A percentile compares a stretch with the other conserved stretches of the same genome.
Evolutionary conservation across 768 basidiomycete species (phyloP).

Genomic region (Leccinum rimulosum): DNA sequence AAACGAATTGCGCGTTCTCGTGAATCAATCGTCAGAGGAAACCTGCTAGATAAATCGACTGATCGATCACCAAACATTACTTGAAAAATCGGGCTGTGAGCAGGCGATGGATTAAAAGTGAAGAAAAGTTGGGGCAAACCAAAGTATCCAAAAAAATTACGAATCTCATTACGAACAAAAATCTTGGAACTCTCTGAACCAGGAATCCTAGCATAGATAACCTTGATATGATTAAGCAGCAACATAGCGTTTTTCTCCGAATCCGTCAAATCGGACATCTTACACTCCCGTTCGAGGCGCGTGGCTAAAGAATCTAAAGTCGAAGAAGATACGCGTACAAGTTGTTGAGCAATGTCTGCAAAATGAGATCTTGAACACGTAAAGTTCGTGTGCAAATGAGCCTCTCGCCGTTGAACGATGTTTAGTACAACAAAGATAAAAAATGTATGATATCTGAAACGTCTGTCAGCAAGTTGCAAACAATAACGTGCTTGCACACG

Average conservation of each 20-base stretch:
- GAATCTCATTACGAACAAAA: slow-evolving; percentile 21
- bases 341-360: background rate
- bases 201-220: slow-evolving; percentile 29
- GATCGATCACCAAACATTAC: slow-evolving; percentile 27
- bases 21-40: background rate
- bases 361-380: background rate
- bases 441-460: background rate
- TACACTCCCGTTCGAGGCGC: background rate
- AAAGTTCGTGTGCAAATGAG: background rate
- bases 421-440: background rate
- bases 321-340: too few relatives aligned
- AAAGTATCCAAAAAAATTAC: slow-evolving; percentile 29
- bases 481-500: background rate
- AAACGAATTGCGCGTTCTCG: slow-evolving; percentile 18
- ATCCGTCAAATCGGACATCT: background rate
- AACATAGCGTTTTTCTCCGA: slow-evolving; percentile 11
- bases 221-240: slow-evolving; percentile 29
- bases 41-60: background rate
- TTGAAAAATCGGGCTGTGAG: slow-evolving; percentile 31
- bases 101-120: slow-evolving; percentile 22
- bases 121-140: slow-evolving; percentile 29
- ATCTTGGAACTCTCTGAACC: slow-evolving; percentile 32
- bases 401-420: background rate
- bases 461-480: background rate
- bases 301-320: background rate